Conservation (phyloP, 176 grass and related monocot species). For the Carex parvula region DNA sequence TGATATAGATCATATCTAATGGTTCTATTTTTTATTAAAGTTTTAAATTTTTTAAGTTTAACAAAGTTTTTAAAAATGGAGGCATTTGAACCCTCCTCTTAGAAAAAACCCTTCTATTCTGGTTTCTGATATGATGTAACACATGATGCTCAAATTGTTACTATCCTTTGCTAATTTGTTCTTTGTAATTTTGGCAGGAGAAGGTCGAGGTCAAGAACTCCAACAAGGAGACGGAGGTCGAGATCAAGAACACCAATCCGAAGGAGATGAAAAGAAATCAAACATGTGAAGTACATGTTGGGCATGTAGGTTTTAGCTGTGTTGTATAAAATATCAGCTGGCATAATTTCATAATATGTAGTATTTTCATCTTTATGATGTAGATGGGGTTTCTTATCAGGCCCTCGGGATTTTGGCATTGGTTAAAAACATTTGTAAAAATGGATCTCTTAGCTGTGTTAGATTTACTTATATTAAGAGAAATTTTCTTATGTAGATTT, state of each 20-base stretch:
- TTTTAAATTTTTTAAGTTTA: too few species aligned
- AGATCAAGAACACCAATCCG: slow-evolving; percentile 26
- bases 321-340: slow-evolving; percentile 11
- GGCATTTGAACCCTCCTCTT: too few species aligned
- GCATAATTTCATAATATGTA: neutral
- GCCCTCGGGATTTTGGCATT: neutral
- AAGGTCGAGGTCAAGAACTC: slow-evolving; percentile 26
- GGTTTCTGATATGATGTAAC: neutral
- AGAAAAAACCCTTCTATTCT: neutral
- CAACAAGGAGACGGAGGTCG: slow-evolving; percentile 17
- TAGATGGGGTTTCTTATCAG: neutral
- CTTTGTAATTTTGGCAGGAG: slow-evolving; percentile 21
- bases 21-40: too few species aligned
- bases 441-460: neutral
- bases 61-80: too few species aligned
- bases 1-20: too few species aligned
- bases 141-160: neutral
- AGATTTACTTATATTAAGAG: neutral
- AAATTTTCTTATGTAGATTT: neutral
- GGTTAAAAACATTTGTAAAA: neutral
- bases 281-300: neutral
- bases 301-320: neutral
- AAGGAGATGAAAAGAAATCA: slow-evolving; percentile 16
- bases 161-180: neutral
- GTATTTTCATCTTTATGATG: neutral